These are phyloP conservation scores for Urostyla sp. DNA, from an alignment of 73 alveolate genomes.

Conservation along the genomic window DNA sequence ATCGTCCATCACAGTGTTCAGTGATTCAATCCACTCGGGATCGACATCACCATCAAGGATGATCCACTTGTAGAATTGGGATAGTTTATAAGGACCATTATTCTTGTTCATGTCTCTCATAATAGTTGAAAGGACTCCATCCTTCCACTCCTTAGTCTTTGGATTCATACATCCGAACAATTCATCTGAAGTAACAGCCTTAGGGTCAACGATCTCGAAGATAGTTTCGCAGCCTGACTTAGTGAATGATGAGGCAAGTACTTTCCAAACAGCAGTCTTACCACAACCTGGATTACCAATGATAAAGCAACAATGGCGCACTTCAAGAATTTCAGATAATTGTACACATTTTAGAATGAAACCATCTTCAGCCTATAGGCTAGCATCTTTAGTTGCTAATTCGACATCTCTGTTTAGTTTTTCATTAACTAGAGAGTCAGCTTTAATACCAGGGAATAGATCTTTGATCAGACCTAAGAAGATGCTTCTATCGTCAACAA, in stretches of 20 bases:
- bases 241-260: constrained; percentile 88
- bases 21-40: constrained; percentile 99
- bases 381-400: constrained; percentile 76
- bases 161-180: constrained; percentile 97
- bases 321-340: constrained; percentile 97
- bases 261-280: constrained; percentile 99
- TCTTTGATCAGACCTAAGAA: constrained; percentile 98
- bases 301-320: constrained; percentile 99
- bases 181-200: constrained; percentile 99
- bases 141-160: constrained; percentile 99
- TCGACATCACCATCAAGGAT: constrained; percentile 99
- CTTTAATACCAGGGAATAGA: constrained; percentile 98
- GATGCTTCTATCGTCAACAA: constrained; percentile 95
- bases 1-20: constrained; percentile 99
- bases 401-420: constrained; percentile 81
- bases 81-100: constrained; percentile 90
- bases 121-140: constrained; percentile 98
- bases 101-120: constrained; percentile 99
- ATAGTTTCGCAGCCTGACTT: constrained; percentile 89
- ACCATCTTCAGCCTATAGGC: constrained; percentile 95
- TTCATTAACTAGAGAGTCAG: constrained; percentile 84
- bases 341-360: constrained; percentile 97
- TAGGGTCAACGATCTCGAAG: constrained; percentile 98
- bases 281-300: constrained; percentile 99
- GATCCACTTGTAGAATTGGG: constrained; percentile 98